Conservation (phyloP, 2,329 filamentous ascomycete genomes). For the Exutisphaerella laricina region DNA sequence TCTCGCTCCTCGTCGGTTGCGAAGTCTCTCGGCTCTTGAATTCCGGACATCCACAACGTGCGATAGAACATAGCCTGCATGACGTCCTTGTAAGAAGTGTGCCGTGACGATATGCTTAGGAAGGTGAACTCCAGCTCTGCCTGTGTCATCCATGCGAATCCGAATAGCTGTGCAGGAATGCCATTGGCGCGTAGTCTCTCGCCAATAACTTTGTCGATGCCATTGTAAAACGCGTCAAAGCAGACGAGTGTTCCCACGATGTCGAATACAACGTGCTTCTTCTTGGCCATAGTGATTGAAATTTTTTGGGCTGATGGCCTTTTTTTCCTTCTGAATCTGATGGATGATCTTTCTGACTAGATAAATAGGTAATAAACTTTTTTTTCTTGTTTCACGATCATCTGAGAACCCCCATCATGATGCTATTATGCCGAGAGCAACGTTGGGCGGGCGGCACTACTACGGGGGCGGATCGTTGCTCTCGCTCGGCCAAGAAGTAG, state of each 20-base stretch:
- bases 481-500: no score
- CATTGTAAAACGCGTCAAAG: slow-evolving; percentile 41
- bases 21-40: slow-evolving; percentile 39
- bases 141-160: slow-evolving; percentile 44
- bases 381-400: no score
- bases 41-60: slow-evolving; percentile 42
- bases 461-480: no score
- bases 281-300: background rate
- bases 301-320: no score
- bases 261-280: slow-evolving; percentile 33
- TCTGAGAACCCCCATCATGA: no score
- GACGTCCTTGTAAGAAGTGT: slow-evolving; percentile 41
- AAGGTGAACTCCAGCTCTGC: slow-evolving; percentile 49
- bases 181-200: slow-evolving; percentile 35
- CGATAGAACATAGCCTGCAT: slow-evolving; percentile 47
- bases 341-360: no score
- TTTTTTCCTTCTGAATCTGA: no score
- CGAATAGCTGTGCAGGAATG: slow-evolving; percentile 42
- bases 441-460: no score
- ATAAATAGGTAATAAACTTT: no score
- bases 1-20: slow-evolving; percentile 42
- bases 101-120: slow-evolving; percentile 42
- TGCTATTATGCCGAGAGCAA: no score
- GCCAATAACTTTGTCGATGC: slow-evolving; percentile 41
- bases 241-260: slow-evolving; percentile 50